Conservation (phyloP, 768 basidiomycete species). For the Rubroboletus pulcherrimus region DNA sequence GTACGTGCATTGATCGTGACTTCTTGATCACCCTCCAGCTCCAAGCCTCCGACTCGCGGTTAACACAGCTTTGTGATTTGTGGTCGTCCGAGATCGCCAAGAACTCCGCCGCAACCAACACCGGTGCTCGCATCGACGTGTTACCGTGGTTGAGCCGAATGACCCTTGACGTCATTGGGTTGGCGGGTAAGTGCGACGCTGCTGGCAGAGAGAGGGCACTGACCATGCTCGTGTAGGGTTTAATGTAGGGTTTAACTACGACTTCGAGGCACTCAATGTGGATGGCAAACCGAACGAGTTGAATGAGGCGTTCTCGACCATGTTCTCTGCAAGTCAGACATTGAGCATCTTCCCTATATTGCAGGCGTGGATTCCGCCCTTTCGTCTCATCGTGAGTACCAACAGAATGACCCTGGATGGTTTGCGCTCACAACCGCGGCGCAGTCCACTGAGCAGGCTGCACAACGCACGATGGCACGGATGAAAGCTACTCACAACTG, state of each 20-base stretch:
- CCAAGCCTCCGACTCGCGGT: neutral
- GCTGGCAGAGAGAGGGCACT: neutral
- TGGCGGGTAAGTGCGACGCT: neutral
- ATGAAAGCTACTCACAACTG: neutral
- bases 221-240: neutral
- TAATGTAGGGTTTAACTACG: neutral
- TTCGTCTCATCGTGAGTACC: neutral
- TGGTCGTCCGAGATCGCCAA: neutral
- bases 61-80: neutral
- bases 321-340: neutral
- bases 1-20: neutral
- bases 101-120: neutral
- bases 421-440: neutral
- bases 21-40: neutral
- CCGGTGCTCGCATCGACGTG: neutral
- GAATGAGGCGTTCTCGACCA: neutral
- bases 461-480: neutral
- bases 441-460: neutral
- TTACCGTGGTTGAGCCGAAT: neutral
- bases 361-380: neutral
- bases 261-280: neutral
- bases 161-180: neutral
- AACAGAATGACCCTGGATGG: neutral
- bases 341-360: neutral
- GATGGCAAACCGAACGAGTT: neutral